Percentiles rank a stretch among this genome's conserved stretches.
phyloP scores from a whole-genome alignment of 106 monocot genomes.

The Agapanthus africanus region DNA sequence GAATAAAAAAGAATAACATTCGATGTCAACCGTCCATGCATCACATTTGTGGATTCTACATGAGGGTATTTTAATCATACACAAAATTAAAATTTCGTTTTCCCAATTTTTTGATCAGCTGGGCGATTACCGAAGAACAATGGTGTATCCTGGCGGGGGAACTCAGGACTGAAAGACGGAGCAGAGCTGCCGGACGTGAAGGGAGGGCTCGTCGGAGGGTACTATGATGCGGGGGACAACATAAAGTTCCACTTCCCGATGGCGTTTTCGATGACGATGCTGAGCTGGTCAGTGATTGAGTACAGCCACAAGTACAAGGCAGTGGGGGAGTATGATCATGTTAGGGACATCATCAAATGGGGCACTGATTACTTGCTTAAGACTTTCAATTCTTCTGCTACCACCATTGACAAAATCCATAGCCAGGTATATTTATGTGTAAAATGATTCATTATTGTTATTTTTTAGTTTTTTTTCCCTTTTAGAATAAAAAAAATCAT shows the following conservation, averaged over 20 bases:
- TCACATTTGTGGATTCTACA: no score
- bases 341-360: constrained; percentile 40
- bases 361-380: constrained; percentile 40
- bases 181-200: constrained; percentile 10
- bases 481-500: no score
- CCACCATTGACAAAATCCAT: constrained; percentile 21
- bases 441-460: not conserved
- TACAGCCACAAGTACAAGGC: constrained; percentile 41
- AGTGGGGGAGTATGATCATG: constrained; percentile 35
- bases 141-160: constrained; percentile 21
- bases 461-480: no score
- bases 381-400: constrained; percentile 46
- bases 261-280: constrained; percentile 32
- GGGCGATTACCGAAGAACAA: constrained; percentile 28
- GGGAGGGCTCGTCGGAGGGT: constrained; percentile 36
- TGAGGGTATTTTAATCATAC: no score
- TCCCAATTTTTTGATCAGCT: constrained; percentile 17
- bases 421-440: constrained; percentile 11
- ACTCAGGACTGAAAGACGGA: constrained; percentile 23
- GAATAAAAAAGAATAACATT: no score
- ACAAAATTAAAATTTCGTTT: not conserved
- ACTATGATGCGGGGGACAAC: constrained; percentile 51
- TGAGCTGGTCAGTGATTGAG: constrained; percentile 48
- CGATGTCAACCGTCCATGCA: no score
- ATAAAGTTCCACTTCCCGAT: constrained; percentile 54